Evolutionary conservation across 192 early-diverging fungal species (phyloP).

Genomic region (Linnemannia hyalina): DNA sequence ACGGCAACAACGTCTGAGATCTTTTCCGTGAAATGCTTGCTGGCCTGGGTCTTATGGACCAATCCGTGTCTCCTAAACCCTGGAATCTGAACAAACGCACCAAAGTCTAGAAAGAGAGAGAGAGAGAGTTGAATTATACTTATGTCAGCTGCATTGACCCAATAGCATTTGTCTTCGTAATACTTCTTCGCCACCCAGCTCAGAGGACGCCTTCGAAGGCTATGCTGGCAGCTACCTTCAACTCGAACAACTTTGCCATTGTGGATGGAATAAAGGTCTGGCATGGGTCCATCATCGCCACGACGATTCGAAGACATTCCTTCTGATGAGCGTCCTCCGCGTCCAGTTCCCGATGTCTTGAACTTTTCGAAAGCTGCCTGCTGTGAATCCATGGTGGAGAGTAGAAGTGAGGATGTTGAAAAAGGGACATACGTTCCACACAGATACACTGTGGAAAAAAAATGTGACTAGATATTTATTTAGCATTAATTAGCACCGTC

Average conservation of each 20-base stretch:
- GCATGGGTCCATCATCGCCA: constrained; percentile 35
- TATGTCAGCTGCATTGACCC: no score
- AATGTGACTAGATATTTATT: background rate
- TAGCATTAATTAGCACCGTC: background rate
- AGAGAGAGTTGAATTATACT: background rate
- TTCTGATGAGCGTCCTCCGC: background rate
- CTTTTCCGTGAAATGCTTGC: constrained; percentile 52
- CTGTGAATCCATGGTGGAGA: constrained; percentile 49
- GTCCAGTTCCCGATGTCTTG: constrained; percentile 29
- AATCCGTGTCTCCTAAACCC: constrained; percentile 46
- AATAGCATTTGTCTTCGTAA: no score
- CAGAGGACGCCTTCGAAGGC: no score
- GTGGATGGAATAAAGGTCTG: constrained; percentile 59
- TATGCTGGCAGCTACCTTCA: constrained; percentile 22
- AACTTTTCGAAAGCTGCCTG: constrained; percentile 57
- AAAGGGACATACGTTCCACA: background rate
- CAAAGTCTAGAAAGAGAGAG: constrained; percentile 38
- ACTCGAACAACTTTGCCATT: constrained; percentile 46
- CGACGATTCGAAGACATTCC: background rate
- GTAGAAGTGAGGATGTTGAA: background rate
- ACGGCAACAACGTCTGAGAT: constrained; percentile 54
- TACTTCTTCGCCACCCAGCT: no score
- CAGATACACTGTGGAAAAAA: background rate
- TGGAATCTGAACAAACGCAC: constrained; percentile 58
- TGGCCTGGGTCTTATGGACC: constrained; percentile 55